Conservation (phyloP, 495 filamentous ascomycete species). For the Aspergillus steynii region DNA sequence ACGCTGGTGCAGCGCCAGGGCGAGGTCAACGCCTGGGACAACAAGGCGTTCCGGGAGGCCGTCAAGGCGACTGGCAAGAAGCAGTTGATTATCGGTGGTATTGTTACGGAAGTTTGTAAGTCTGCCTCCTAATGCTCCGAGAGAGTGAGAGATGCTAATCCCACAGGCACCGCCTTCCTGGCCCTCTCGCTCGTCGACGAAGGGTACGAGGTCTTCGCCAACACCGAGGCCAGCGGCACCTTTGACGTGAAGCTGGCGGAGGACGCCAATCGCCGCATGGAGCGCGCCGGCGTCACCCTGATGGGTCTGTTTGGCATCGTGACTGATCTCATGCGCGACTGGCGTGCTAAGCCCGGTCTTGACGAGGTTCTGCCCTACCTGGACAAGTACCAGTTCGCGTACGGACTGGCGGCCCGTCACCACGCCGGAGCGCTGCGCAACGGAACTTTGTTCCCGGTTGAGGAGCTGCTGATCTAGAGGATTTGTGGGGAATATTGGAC, state of each 20-base stretch:
- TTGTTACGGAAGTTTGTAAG: constrained; percentile 74
- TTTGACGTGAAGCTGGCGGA: constrained; percentile 56
- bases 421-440: constrained; percentile 50
- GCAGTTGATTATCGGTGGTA: constrained; percentile 73
- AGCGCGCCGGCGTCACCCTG: constrained; percentile 63
- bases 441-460: constrained; percentile 41
- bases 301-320: constrained; percentile 67
- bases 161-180: constrained; percentile 63
- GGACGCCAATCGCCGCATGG: constrained; percentile 66
- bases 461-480: constrained; percentile 27
- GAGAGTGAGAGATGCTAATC: too few species aligned
- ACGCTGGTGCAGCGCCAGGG: constrained; percentile 68
- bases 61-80: constrained; percentile 64
- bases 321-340: constrained; percentile 76
- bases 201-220: constrained; percentile 77
- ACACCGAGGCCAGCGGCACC: constrained; percentile 70
- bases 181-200: constrained; percentile 69
- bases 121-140: constrained; percentile 8
- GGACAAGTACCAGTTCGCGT: constrained; percentile 56
- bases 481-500: neutral
- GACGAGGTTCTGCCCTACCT: constrained; percentile 62
- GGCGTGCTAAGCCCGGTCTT: constrained; percentile 68
- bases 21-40: constrained; percentile 83
- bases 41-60: constrained; percentile 66
- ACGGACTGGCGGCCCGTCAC: constrained; percentile 50